Conservation (phyloP, 2,329 filamentous ascomycete species). For the Leptosphaerulina australis region DNA sequence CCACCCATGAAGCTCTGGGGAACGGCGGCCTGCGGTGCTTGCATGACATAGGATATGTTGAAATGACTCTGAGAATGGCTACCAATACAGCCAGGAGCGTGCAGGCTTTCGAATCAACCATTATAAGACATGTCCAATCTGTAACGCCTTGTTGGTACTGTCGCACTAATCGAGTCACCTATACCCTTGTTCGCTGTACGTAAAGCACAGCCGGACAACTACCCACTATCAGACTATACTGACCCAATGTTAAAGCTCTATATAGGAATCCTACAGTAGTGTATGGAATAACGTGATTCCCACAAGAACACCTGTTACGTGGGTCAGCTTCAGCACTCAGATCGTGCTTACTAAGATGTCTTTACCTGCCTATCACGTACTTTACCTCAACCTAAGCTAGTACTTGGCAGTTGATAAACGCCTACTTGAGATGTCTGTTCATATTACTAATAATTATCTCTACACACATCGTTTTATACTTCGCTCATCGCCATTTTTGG, state of each 20-base stretch:
- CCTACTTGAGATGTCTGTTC: too few relatives aligned
- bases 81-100: too few relatives aligned
- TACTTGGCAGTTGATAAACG: too few relatives aligned
- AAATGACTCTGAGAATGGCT: too few relatives aligned
- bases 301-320: neutral
- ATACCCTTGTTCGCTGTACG: neutral
- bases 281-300: neutral
- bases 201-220: neutral
- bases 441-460: too few relatives aligned
- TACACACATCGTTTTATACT: too few relatives aligned
- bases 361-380: too few relatives aligned
- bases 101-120: neutral
- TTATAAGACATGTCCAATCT: neutral
- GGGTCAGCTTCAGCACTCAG: neutral
- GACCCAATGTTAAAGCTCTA: neutral
- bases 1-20: slow-evolving; percentile 37
- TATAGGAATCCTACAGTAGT: neutral
- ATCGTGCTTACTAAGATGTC: neutral
- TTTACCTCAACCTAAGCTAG: too few relatives aligned
- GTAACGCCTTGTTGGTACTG: neutral
- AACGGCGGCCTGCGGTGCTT: slow-evolving; percentile 39
- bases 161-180: neutral
- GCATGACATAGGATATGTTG: slow-evolving; percentile 25
- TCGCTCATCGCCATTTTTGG: too few relatives aligned
- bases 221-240: neutral